Evolutionary conservation across 108 stramenopile genomes (phyloP).

Genomic region (Cyclostephanos invisitatus): DNA sequence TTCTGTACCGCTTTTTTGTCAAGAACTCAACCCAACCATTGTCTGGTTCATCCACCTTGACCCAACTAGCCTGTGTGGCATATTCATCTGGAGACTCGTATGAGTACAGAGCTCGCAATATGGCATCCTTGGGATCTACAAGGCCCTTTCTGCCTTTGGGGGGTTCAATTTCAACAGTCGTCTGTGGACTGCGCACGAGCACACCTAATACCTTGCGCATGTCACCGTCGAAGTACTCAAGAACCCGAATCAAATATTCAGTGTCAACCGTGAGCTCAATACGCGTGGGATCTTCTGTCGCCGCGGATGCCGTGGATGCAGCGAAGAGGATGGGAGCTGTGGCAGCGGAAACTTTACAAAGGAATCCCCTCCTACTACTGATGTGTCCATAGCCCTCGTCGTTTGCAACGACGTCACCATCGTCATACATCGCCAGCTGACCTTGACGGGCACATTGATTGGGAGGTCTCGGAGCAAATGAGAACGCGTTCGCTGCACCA

Average conservation of each 20-base stretch:
- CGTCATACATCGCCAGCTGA: background rate
- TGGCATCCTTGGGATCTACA: constrained; percentile 32
- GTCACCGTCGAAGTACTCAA: constrained; percentile 48
- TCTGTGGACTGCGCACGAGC: constrained; percentile 26
- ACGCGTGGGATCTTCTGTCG: constrained; percentile 19
- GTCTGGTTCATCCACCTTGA: constrained; percentile 36
- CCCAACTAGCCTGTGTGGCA: constrained; percentile 36
- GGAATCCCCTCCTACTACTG: background rate
- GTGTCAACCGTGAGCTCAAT: constrained; percentile 42
- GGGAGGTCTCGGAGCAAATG: too few species aligned
- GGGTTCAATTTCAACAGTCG: constrained; percentile 35
- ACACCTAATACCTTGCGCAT: constrained; percentile 43
- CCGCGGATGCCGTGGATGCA: constrained; percentile 2
- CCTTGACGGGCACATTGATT: too few species aligned
- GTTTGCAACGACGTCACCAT: background rate
- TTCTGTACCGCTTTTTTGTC: constrained; percentile 33
- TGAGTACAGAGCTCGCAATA: constrained; percentile 39
- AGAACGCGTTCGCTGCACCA: too few species aligned
- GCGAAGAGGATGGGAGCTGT: constrained; percentile 1
- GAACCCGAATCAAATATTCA: constrained; percentile 35
- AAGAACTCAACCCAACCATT: constrained; percentile 36
- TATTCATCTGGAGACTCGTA: constrained; percentile 22
- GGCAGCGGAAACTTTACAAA: constrained; percentile 1
- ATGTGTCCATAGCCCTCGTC: background rate
- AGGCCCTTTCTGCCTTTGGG: background rate